Evolutionary conservation across 352 stramenopile genomes (phyloP), one percentile per base, ranked within the genome.

Genomic region (Phytophthora gonapodyides): DNA sequence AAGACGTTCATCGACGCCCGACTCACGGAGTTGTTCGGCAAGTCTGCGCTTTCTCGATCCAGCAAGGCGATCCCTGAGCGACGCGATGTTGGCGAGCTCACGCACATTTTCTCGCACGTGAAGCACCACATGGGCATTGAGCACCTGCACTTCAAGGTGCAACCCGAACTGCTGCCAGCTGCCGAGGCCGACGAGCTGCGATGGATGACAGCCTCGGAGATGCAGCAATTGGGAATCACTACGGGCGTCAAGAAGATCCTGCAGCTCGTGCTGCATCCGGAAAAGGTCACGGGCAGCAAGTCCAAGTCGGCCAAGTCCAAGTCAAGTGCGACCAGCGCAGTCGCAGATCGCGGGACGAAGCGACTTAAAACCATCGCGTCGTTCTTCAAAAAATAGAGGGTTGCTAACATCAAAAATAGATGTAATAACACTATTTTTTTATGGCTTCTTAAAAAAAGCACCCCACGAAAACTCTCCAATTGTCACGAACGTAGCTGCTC

Each of bases 61-160:
- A 50, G 51, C 19, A 73, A 78, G 36, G 61, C 45, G 9, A 67
- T 55, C 1, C 27, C 62, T 21, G 36, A 82, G 34, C 80, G 84
- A 10, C 59, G 68, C 38, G 83, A 96, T 41, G 38, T 92, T 2
- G 84, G 85, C 34, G 77, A 92, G 10, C 73, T 96, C 33, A 76
- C 80, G 11, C 89, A 97, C 67, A 78, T 97, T n/a, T 97, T 97
- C 60, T 97, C 89, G 7, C 89, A 97, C 41, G 77, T 96, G 11
- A 94, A 93, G 73, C 89, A 97, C 36, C 77, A 95, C 71, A 97
- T 97, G 89, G 83, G 88, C 50, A 73, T 97, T 27, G 85, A 96
- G 62, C 84, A 94, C 51, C 9, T 96, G 17, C 83, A 93, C 57
- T 88, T 93, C 42, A 47, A 61, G 7, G 49, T 46, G 9, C 44